Evolutionary conservation across 768 basidiomycete genomes (phyloP), one percentile per base, ranked within the genome.

Genomic region (Fomitopsis serialis): DNA sequence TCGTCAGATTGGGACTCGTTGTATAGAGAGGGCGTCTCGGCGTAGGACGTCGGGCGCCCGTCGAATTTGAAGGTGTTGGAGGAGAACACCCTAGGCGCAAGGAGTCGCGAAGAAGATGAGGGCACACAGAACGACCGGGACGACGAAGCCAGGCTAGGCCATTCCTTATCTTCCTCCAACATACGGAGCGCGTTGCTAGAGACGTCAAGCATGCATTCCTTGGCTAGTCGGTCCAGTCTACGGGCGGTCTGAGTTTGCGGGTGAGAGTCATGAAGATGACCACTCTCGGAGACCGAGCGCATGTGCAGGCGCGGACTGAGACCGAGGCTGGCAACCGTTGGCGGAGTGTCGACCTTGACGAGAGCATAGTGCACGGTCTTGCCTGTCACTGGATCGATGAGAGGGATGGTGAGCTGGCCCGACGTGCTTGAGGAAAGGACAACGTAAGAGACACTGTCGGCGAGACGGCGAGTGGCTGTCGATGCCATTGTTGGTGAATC

Each of bases 321-420:
- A 24, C 13, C 15, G 35, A 49, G 27, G 46, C 25, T 40, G 37
- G 37, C 6, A 8, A 40, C 15, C 46, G 27, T 5, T 8, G 21
- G 15, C 25, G 48, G 48, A 12, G 25, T 44, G 19, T 19, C 29
- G 29, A 45, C 9, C 42, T 21, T 25, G 17, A 52, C 43, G n/a
- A 52, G 51, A 2, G 22, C 32, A 29, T 52, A 52, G n/a, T 52
- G 42, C 13, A 15, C 42, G 19, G 42, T 42, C 21, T 40, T 24
- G 3, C 51, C 51, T 11, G 51, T 52, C 13, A 21, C 19, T 9
- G 51, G 51, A 19, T 52, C 51, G 51, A 52, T 29, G 27, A 52
- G 42, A 27, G 51, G 51, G 13, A 52, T 8, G 2, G 51, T 52
- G 11, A 52, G 15, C 19, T 35, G 42, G 25, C 51, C 51, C 15